These are phyloP conservation scores for Coniochaeta sp. DNA, from an alignment of 2,329 filamentous ascomycete genomes.

Conservation along the genomic window DNA sequence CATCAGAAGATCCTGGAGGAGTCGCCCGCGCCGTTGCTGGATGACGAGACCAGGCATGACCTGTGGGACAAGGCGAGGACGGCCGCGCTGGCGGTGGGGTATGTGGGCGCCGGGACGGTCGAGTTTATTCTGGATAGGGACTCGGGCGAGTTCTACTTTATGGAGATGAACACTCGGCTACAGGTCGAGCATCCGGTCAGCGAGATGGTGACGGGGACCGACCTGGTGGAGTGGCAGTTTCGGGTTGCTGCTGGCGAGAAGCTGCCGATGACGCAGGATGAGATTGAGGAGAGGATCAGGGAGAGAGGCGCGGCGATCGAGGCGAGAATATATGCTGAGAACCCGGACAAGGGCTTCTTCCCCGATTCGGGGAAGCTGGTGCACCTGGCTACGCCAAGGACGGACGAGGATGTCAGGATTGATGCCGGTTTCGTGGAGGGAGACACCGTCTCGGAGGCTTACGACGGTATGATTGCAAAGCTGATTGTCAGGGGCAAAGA, in stretches of 20 bases:
- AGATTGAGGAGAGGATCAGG: conserved; percentile 68
- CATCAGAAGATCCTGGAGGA: conserved; percentile 93
- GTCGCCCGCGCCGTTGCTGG: conserved; percentile 67
- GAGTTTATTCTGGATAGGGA: conserved; percentile 87
- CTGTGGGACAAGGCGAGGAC: conserved; percentile 60
- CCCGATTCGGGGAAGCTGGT: conserved; percentile 86
- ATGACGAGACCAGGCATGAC: conserved; percentile 48
- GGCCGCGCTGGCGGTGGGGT: conserved; percentile 68
- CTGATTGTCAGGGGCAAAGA: conserved; percentile 81
- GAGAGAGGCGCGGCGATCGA: conserved; percentile 83
- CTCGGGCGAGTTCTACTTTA: conserved; percentile 72
- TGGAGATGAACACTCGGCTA: conserved; percentile 79
- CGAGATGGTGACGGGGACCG: conserved; percentile 59
- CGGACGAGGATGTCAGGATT: conserved; percentile 70
- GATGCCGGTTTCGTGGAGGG: conserved; percentile 90
- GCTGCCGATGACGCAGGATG: conserved; percentile 46
- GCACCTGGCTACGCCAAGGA: conserved; percentile 67
- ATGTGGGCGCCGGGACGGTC: conserved; percentile 82
- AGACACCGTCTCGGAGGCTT: conserved; percentile 87
- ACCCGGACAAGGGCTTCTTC: conserved; percentile 84
- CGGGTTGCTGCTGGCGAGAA: conserved; percentile 56
- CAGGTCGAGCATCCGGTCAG: conserved; percentile 97
- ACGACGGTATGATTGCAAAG: conserved; percentile 99
- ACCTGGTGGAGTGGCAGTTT: conserved; percentile 94
- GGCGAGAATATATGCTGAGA: conserved; percentile 94